phyloP scores from a whole-genome alignment of 768 basidiomycete genomes.

The Phylloporus sp. region DNA sequence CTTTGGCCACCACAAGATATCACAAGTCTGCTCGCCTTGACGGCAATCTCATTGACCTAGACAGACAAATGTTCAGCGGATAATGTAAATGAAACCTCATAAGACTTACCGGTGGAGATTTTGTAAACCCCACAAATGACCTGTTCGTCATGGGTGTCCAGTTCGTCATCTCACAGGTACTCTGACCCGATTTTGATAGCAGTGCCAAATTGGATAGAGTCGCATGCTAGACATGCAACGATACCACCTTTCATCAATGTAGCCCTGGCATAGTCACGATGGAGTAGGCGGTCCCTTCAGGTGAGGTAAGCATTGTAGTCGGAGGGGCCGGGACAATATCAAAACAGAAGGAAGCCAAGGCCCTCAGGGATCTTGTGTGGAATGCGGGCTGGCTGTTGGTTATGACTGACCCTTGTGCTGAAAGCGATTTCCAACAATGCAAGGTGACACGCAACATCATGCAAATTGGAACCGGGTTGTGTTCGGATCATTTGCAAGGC shows the following conservation, averaged over 20 bases:
- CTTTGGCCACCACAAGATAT: conserved; percentile 4
- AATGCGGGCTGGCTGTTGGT: background rate
- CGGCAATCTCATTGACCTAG: background rate
- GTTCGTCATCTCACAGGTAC: conserved; percentile 4
- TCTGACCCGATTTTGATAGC: background rate
- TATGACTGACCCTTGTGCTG: background rate
- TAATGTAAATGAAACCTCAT: background rate
- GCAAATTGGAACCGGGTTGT: background rate
- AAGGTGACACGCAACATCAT: background rate
- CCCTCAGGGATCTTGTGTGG: background rate
- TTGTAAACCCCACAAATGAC: conserved; percentile 3
- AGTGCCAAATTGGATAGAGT: background rate
- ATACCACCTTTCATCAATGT: conserved; percentile 4
- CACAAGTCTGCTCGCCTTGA: background rate
- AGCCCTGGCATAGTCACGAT: background rate
- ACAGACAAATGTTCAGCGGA: background rate
- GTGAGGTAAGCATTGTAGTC: background rate
- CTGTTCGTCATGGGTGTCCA: background rate
- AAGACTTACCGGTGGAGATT: background rate
- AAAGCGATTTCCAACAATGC: background rate
- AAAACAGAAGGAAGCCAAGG: background rate
- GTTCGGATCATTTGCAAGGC: background rate
- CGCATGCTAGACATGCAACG: background rate
- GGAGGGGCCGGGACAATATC: background rate
- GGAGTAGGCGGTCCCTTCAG: background rate